Percentiles rank a stretch among this genome's conserved stretches.
phyloP scores from a whole-genome alignment of 768 basidiomycete species.

The Termitomyces sp. region DNA sequence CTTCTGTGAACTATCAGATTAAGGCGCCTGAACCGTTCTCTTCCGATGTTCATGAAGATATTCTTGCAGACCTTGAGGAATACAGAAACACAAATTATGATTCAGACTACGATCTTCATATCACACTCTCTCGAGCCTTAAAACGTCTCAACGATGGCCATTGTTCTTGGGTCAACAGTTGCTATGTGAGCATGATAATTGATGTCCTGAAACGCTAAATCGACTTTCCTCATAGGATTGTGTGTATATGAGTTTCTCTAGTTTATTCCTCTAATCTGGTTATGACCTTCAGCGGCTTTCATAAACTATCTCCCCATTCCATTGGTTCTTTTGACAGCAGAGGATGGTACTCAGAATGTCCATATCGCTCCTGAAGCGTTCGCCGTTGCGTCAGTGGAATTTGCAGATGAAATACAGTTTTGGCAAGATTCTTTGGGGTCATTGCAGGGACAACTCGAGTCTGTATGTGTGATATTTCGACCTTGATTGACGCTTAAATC shows the following conservation, averaged over 20 bases:
- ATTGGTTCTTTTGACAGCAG: constrained; percentile 39
- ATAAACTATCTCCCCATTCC: constrained; percentile 45
- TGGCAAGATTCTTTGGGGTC: constrained; percentile 47
- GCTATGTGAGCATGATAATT: constrained; percentile 38
- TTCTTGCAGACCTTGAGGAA: constrained; percentile 41
- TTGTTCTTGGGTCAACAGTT: constrained; percentile 47
- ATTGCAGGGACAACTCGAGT: constrained; percentile 40
- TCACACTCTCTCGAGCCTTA: constrained; percentile 47
- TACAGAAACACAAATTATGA: constrained; percentile 37
- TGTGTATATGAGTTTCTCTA: constrained; percentile 2
- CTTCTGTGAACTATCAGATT: constrained; percentile 56
- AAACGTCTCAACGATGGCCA: constrained; percentile 56
- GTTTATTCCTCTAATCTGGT: neutral
- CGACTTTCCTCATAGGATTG: constrained; percentile 13
- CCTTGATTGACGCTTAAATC: neutral
- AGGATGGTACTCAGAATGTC: constrained; percentile 38
- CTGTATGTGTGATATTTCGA: constrained; percentile 21
- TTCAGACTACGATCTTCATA: constrained; percentile 51
- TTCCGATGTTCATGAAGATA: constrained; percentile 51
- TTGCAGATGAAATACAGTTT: constrained; percentile 42
- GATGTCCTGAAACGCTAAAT: neutral
- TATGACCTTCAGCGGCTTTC: constrained; percentile 27
- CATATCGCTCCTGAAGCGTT: constrained; percentile 53
- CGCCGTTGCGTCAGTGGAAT: constrained; percentile 41
- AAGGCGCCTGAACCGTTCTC: constrained; percentile 48